A percentile compares a stretch with the other conserved stretches of the same genome.
Conservation (phyloP, 306 rosid genomes). For the Styphnolobium japonicum region DNA sequence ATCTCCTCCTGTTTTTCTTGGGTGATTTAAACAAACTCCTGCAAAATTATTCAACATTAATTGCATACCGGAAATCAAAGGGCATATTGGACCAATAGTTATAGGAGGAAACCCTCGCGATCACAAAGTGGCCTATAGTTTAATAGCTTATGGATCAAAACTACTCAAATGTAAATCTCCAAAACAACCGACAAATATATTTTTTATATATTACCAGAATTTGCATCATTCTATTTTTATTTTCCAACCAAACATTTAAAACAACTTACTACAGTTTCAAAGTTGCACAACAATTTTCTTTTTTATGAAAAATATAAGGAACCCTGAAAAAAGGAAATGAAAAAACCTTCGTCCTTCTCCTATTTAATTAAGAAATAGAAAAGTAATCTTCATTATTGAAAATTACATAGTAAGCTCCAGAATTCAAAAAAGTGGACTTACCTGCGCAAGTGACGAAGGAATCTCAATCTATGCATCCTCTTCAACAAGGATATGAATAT, state of each 20-base stretch:
- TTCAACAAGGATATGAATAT: conserved; percentile 43
- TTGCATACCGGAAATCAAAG: neutral
- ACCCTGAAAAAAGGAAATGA: neutral
- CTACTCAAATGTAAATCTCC: conserved; percentile 6
- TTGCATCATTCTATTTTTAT: conserved; percentile 13
- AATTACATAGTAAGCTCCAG: conserved; percentile 3
- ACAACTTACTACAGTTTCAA: neutral
- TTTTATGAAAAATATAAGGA: neutral
- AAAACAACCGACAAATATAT: neutral
- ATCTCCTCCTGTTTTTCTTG: conserved; percentile 49
- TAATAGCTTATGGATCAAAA: neutral
- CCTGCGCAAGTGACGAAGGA: conserved; percentile 59
- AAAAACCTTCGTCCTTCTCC: neutral
- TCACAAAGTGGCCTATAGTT: neutral
- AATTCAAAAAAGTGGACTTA: conserved; percentile 30
- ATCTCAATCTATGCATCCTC: conserved; percentile 52
- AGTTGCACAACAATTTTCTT: neutral
- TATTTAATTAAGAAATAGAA: neutral
- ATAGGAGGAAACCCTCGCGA: conserved; percentile 10
- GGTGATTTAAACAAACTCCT: conserved; percentile 64
- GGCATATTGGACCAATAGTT: neutral
- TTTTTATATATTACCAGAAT: neutral
- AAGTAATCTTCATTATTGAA: conserved; percentile 14
- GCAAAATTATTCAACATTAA: conserved; percentile 31
- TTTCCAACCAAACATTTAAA: neutral